phyloP scores from a whole-genome alignment of 345 rosid genomes.

The Arabis alpina region DNA sequence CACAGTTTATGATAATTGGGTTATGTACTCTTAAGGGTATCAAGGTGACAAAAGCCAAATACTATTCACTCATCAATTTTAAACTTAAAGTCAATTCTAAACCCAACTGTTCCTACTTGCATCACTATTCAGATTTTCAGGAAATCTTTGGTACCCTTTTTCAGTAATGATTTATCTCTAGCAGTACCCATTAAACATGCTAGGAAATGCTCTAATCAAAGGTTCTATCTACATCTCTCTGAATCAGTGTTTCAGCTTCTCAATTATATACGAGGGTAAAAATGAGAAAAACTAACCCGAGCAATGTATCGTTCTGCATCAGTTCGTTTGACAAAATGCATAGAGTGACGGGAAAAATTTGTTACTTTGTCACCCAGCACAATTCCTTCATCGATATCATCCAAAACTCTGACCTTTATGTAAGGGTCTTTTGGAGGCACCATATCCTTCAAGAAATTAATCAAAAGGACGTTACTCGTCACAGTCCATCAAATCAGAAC shows the following conservation, averaged over 20 bases:
- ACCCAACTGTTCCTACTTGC: neutral
- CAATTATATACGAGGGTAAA: neutral
- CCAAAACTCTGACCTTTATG: constrained; percentile 84
- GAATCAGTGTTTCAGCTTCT: constrained; percentile 8
- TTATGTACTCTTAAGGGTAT: neutral
- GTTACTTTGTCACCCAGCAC: constrained; percentile 72
- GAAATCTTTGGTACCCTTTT: neutral
- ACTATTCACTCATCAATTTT: neutral
- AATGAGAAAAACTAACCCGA: constrained; percentile 56
- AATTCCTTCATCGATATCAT: constrained; percentile 77
- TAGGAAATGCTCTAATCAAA: neutral
- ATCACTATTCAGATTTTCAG: neutral
- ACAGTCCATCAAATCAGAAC: neutral
- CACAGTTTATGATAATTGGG: too few species aligned
- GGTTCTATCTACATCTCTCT: neutral
- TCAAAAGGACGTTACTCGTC: neutral
- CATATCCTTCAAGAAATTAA: constrained; percentile 66
- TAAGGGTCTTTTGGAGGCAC: constrained; percentile 98
- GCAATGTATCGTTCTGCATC: constrained; percentile 90
- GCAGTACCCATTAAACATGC: neutral
- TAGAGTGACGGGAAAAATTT: constrained; percentile 77
- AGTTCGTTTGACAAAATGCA: constrained; percentile 93
- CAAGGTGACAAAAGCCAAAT: neutral
- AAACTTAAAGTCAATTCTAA: neutral
- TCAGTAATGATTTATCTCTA: neutral